Conservation (phyloP, 1,284 basidiomycete species). For the Cerrena zonata region DNA sequence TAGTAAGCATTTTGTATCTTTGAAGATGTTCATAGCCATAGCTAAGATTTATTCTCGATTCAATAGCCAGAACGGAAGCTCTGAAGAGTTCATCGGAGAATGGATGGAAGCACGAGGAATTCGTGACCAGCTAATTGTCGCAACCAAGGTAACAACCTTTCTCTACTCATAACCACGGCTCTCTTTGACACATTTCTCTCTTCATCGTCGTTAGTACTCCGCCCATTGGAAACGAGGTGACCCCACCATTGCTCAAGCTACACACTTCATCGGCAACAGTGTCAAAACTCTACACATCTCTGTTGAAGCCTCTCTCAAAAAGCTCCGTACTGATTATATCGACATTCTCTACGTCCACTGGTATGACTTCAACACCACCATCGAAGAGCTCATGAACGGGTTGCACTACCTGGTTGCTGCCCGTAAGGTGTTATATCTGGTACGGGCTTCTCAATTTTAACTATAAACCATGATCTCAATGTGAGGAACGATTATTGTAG, state of each 20-base stretch:
- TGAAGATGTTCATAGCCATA: background rate
- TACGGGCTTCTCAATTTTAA: conserved; percentile 11
- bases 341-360: conserved; percentile 41
- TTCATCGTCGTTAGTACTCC: conserved; percentile 25
- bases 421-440: conserved; percentile 44
- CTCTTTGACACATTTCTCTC: background rate
- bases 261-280: conserved; percentile 33
- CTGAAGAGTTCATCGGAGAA: conserved; percentile 33
- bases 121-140: conserved; percentile 40
- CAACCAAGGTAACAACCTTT: conserved; percentile 30
- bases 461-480: background rate
- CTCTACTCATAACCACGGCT: background rate
- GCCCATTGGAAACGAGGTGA: conserved; percentile 27
- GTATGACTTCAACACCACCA: conserved; percentile 39
- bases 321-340: conserved; percentile 40
- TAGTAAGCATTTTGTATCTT: conserved; percentile 19
- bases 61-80: conserved; percentile 23
- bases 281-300: conserved; percentile 28
- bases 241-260: conserved; percentile 19
- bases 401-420: conserved; percentile 39
- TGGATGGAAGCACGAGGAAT: conserved; percentile 36
- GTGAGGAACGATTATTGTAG: conserved; percentile 10
- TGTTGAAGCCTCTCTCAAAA: conserved; percentile 35
- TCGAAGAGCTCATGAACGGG: conserved; percentile 48
- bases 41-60: background rate